Conservation (phyloP, 75 land plant genomes). For the Cupressus sempervirens region DNA sequence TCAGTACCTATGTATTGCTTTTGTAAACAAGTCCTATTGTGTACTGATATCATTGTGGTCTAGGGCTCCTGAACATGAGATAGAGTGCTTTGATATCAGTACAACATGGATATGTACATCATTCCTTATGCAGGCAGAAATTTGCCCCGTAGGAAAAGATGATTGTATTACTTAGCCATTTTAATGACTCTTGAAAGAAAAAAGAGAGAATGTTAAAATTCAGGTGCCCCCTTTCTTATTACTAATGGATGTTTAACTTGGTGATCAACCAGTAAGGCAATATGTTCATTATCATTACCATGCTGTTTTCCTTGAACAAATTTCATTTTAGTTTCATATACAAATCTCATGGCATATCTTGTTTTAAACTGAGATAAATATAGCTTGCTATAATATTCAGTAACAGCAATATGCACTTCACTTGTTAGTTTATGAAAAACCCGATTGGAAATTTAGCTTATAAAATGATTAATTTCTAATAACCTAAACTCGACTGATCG, state of each 20-base stretch:
- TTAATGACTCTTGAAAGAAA: background rate
- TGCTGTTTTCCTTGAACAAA: background rate
- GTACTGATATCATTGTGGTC: slow-evolving; percentile 10
- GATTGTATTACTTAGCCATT: background rate
- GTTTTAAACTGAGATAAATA: background rate
- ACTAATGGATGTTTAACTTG: background rate
- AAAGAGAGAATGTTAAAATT: background rate
- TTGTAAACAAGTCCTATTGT: background rate
- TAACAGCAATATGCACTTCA: background rate
- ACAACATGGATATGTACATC: background rate
- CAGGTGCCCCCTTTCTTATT: background rate
- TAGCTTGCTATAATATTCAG: background rate
- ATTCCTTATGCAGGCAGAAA: slow-evolving; percentile 3
- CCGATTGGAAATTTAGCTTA: background rate
- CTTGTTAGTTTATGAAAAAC: background rate
- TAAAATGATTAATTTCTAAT: background rate
- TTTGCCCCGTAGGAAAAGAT: background rate
- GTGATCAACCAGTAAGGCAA: background rate
- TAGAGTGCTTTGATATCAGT: background rate
- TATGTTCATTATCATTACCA: background rate
- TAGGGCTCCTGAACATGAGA: background rate
- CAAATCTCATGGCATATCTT: background rate
- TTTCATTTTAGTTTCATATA: background rate
- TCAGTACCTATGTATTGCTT: background rate
- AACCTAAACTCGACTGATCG: background rate